phyloP scores from a whole-genome alignment of 2,329 filamentous ascomycete species.

The Leptographium lundbergii region DNA sequence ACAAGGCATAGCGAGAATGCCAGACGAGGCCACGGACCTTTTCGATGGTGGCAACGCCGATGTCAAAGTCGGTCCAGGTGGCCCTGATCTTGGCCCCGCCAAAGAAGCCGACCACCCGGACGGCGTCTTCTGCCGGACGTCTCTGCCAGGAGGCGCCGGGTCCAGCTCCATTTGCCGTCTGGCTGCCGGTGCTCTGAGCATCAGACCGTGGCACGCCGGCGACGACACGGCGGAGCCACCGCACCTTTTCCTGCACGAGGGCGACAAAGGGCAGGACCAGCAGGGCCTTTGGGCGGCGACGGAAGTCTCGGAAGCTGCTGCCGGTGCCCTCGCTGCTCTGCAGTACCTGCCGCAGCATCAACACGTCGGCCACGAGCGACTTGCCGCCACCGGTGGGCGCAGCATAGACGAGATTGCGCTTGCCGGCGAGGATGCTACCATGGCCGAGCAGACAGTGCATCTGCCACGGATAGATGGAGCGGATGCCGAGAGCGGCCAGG shows the following conservation, averaged over 20 bases:
- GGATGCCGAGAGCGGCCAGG: slow-evolving; percentile 53
- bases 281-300: slow-evolving; percentile 44
- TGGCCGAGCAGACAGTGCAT: slow-evolving; percentile 58
- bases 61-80: slow-evolving; percentile 63
- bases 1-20: not conserved
- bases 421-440: slow-evolving; percentile 47
- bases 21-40: slow-evolving; percentile 34
- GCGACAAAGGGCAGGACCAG: slow-evolving; percentile 67
- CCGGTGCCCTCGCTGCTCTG: slow-evolving; percentile 16
- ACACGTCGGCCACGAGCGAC: slow-evolving; percentile 58
- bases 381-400: slow-evolving; percentile 70
- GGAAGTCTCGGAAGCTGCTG: slow-evolving; percentile 17
- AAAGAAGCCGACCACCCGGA: slow-evolving; percentile 62
- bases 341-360: slow-evolving; percentile 62
- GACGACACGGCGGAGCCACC: slow-evolving; percentile 57
- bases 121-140: slow-evolving; percentile 41
- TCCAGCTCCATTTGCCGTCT: not conserved
- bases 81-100: slow-evolving; percentile 56
- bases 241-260: slow-evolving; percentile 66
- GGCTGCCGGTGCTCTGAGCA: slow-evolving; percentile 8
- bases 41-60: slow-evolving; percentile 69
- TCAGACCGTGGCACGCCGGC: slow-evolving; percentile 38
- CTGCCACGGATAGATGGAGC: slow-evolving; percentile 68
- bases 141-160: slow-evolving; percentile 30
- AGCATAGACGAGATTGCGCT: slow-evolving; percentile 64